Evolutionary conservation across 2,329 filamentous ascomycete species (phyloP), one percentile per base, ranked within the genome.

Genomic region (Cyphellophora attinorum): DNA sequence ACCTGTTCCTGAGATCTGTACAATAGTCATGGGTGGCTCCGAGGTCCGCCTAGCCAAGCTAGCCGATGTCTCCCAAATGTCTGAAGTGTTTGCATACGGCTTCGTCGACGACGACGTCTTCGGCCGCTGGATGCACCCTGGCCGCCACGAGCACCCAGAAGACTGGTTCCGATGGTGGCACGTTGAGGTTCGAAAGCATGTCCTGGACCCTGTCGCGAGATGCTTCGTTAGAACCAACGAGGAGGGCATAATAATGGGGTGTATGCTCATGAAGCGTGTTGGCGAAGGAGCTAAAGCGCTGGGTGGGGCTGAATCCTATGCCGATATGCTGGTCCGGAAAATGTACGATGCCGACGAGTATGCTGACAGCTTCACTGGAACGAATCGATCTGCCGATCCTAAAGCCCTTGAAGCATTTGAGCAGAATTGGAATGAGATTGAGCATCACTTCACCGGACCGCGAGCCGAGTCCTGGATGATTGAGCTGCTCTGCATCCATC

Each of bases 381-480:
- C 12, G 15, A 18, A 31, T 31, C 29, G 29, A 16, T 31, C 29
- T 11, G 29, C 29, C 8, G 29, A 31, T 12, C 29, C 14, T 11
- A n/a, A 31, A 18, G 29, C 29, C 8, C 17, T 31, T 4, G 29
- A 14, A 3, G 18, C 18, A 40, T 61, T 51, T 44, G 35, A 58
- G 19, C 45, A 49, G 2, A 48, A 46, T 27, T 55, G 48, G 27
- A 51, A 49, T 46, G 51, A 56, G 17, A 53, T 49, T 8, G 32
- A 38, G 5, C 34, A 47, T 19, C 25, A 50, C 10, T 57, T 53
- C 51, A 31, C 34, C 10, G 51, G 50, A 6, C 19, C 36, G 4
- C 44, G 56, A 5, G 40, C 35, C 1, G 46, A 58, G 12, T 57
- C 53, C 13, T 65, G 57, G 58, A 60, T 57, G 31, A 51, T 68